Evolutionary conservation across 1,139 yeast genomes (phyloP), one percentile per base, ranked within the genome.

Genomic region (Sugiyamaella neomexicana): DNA sequence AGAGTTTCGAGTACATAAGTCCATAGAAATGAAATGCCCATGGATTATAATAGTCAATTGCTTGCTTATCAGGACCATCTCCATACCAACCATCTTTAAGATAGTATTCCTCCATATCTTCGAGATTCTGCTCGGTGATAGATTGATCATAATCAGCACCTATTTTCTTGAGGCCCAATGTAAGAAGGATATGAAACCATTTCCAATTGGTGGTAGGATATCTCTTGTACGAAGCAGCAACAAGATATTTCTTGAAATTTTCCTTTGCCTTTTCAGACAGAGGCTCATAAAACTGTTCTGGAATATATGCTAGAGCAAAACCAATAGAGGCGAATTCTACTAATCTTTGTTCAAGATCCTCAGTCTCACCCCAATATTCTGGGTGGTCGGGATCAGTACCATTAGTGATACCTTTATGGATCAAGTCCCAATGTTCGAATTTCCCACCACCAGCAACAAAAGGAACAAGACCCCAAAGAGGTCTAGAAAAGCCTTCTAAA

Each of bases 291-390:
- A 69, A 57, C 23, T 61, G 58, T 23, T 67, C 67, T 1, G 69
- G 60, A n/a, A 58, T 55, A 20, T 61, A 60, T 5, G 63, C 61
- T 51, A 69, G 48, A 1, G 68, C 69, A 55, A 59, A 68, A 9
- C 70, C 71, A 45, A 69, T 54, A 1, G 70, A 68, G 13, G 72
- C 72, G 52, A 67, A 55, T 51, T 69, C 72, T n/a, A 69, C 72
- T 42, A 67, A 59, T 46, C 60, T 56, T 57, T 69, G 72, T 38
- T 65, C 65, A 29, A 55, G 55, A 47, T 61, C 67, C 6, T 48
- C 60, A n/a, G 63, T 53, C 17, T 60, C 57, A 1, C 72, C 72
- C 71, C 71, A 69, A 56, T 62, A 69, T 46, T 68, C 71, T 6
- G 58, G 60, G 46, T 65, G 66, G 8, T 60, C 55, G 5, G 71